phyloP scores from a whole-genome alignment of 768 basidiomycete species.

The Cystobasidium onofrii region DNA sequence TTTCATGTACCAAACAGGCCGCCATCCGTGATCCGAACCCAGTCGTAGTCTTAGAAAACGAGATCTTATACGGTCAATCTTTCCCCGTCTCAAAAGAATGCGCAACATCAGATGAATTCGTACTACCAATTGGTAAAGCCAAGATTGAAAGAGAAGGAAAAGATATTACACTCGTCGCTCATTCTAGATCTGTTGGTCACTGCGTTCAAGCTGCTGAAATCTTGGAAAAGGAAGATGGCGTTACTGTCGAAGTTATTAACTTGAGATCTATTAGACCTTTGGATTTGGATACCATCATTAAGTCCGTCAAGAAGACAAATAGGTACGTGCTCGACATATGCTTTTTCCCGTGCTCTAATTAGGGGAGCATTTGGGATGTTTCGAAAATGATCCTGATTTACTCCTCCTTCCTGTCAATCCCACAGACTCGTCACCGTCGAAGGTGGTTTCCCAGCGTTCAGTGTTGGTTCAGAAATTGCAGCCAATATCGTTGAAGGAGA shows the following conservation, averaged over 20 bases:
- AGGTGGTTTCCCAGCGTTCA: constrained; percentile 96
- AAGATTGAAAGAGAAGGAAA: constrained; percentile 88
- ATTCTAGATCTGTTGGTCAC: constrained; percentile 96
- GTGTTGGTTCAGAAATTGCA: constrained; percentile 96
- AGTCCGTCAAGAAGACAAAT: constrained; percentile 97
- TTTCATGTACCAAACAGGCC: too few species aligned
- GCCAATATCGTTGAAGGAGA: constrained; percentile 96
- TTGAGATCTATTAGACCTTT: constrained; percentile 89
- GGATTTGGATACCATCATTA: constrained; percentile 93
- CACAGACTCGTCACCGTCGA: constrained; percentile 81
- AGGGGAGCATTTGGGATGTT: too few species aligned
- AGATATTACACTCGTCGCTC: constrained; percentile 92
- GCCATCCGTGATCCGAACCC: constrained; percentile 98
- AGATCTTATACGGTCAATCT: constrained; percentile 93
- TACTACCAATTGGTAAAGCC: constrained; percentile 92
- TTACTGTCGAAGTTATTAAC: constrained; percentile 97
- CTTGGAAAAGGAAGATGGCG: constrained; percentile 80
- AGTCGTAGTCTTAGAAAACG: constrained; percentile 97
- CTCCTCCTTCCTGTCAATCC: not conserved
- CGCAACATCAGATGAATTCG: constrained; percentile 88
- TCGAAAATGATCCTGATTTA: too few species aligned
- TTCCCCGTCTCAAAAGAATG: constrained; percentile 87
- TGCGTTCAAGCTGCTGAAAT: constrained; percentile 86
- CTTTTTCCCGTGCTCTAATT: too few species aligned
- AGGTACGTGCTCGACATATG: constrained; percentile 51